Evolutionary conservation across 495 filamentous ascomycete species (phyloP), one percentile per base, ranked within the genome.

Genomic region (Xylaria curta): DNA sequence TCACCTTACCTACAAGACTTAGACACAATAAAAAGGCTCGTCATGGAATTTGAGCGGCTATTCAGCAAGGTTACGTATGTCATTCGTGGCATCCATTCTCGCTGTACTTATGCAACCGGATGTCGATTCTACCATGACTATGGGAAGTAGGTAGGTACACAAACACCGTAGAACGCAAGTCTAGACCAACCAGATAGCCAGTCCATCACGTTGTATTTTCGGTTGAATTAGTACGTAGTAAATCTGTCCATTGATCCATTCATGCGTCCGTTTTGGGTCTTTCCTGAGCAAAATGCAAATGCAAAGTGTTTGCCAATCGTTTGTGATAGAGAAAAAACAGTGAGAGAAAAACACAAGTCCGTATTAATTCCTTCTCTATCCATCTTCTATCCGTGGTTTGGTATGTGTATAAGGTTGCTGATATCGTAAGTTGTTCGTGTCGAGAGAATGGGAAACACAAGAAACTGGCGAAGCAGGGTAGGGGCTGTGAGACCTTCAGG

Each of bases 141-240:
- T 67, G 33, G 49, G 26, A 67, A n/a, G 65, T 54, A 67, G 31
- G 65, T 56, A 67, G 65, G 49, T 67, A 67, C 65, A 67, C 65
- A 56, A 54, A 67, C 47, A 66, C 63, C 63, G 40, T 46, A 67
- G 33, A 56, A 54, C 47, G 21, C 65, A 40, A 33, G 28, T n/a
- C 49, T 24, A 33, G 31, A 28, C 65, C 33, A 67, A 56, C 47
- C 36, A 56, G 65, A 17, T 17, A 42, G 65, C 51, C 63, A 28
- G 44, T 21, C 63, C 44, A 46, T 26, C 10, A 49, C 19, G 44
- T 53, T 38, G n/a, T 46, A 19, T 66, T 24, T 19, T 66, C 13
- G 44, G 64, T 47, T 0, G 28, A 24, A 66, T 17, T 66, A 66
- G 38, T 51, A 24, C 42, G 64, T 53, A 33, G 31, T 53, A 66